A percentile compares a stretch with the other conserved stretches of the same genome.
phyloP scores from a whole-genome alignment of 495 filamentous ascomycete species.

The Xylaria sp. region DNA sequence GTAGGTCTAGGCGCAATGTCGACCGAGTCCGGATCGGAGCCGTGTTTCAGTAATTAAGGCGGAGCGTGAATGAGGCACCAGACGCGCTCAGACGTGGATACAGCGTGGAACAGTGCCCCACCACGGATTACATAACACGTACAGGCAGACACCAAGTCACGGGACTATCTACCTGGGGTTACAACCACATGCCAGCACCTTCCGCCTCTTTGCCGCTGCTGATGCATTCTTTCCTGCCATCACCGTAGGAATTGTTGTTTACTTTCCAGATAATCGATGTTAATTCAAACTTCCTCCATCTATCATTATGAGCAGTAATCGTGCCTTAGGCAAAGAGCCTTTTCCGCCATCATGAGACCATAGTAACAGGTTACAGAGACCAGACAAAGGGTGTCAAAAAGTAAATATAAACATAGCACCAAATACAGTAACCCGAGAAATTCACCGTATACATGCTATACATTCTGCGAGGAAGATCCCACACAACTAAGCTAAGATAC shows the following conservation, averaged over 20 bases:
- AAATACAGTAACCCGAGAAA: neutral
- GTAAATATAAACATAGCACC: too few relatives aligned
- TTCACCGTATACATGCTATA: too few relatives aligned
- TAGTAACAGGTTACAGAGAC: neutral
- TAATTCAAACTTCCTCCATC: too few relatives aligned
- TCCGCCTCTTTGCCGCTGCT: neutral
- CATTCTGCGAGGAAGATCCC: neutral
- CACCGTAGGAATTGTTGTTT: neutral
- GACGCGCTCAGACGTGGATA: slow-evolving; percentile 11
- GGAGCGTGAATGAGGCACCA: slow-evolving; percentile 25
- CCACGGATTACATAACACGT: slow-evolving; percentile 30
- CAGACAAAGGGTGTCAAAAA: neutral
- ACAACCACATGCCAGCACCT: slow-evolving; percentile 6
- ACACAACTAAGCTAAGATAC: neutral
- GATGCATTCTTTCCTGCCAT: neutral
- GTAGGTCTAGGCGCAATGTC: neutral
- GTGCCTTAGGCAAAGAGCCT: neutral
- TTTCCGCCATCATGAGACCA: neutral
- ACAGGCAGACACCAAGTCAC: slow-evolving; percentile 39
- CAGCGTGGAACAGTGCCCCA: neutral
- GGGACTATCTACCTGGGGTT: slow-evolving; percentile 18
- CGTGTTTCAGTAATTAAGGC: slow-evolving; percentile 18
- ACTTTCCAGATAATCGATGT: too few relatives aligned
- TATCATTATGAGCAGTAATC: neutral
- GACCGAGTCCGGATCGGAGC: neutral